These are phyloP conservation scores for Picea glauca DNA, from an alignment of 75 land plant genomes.

Conservation along the genomic window DNA sequence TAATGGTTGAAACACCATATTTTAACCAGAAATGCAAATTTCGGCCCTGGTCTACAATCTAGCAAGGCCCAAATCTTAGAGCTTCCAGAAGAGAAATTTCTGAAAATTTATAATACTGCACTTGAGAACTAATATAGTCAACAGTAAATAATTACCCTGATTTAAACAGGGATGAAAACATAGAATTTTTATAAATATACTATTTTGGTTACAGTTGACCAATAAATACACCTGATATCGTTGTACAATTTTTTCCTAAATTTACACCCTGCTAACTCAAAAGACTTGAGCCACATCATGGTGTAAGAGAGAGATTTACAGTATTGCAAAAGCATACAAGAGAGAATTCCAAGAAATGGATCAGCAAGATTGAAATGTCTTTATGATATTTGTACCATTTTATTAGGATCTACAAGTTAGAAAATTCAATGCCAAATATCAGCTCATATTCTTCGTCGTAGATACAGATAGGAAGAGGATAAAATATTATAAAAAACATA, in stretches of 20 bases:
- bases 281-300: not conserved
- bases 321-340: not conserved
- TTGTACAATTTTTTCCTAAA: not conserved
- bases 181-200: too few relatives aligned
- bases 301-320: not conserved
- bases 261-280: not conserved
- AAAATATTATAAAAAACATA: not conserved
- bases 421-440: not conserved
- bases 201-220: not conserved
- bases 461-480: not conserved
- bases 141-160: too few relatives aligned
- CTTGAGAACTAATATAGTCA: too few relatives aligned
- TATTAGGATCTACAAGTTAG: not conserved
- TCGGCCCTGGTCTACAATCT: too few relatives aligned
- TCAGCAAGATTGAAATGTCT: not conserved
- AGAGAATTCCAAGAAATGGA: not conserved
- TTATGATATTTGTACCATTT: not conserved
- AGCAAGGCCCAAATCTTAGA: too few relatives aligned
- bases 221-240: not conserved
- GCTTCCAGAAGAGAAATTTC: too few relatives aligned
- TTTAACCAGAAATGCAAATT: too few relatives aligned
- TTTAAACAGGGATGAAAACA: too few relatives aligned
- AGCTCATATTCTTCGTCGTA: slow-evolving; percentile 1
- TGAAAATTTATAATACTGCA: too few relatives aligned
- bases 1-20: too few relatives aligned